These are phyloP conservation scores for Starmerella floris DNA, from an alignment of 805 yeast genomes.

Conservation along the genomic window DNA sequence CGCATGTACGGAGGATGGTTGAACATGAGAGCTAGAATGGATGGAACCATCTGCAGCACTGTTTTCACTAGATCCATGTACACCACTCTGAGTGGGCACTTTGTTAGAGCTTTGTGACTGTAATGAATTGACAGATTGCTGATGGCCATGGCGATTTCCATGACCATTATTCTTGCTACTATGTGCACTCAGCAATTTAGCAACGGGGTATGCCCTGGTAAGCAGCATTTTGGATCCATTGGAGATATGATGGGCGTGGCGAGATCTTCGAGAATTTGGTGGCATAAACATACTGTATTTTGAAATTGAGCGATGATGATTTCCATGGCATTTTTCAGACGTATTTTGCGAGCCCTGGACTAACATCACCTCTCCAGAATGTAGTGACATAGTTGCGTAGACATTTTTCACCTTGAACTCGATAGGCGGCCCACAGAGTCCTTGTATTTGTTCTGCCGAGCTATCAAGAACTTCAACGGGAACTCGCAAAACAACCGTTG, in stretches of 20 bases:
- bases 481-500: constrained; percentile 18
- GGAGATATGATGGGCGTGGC: constrained; percentile 6
- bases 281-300: not conserved
- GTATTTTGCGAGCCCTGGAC: not conserved
- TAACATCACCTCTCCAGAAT: constrained; percentile 11
- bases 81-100: not conserved
- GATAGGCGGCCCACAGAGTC: constrained; percentile 13
- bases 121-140: not conserved
- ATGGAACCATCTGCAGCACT: not conserved
- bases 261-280: constrained; percentile 1
- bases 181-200: constrained; percentile 4
- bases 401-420: constrained; percentile 17
- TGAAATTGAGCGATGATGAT: not conserved
- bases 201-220: constrained; percentile 7
- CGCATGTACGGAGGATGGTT: not conserved
- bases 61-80: not conserved
- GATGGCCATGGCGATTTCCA: not conserved
- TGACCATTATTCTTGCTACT: too few species aligned
- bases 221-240: constrained; percentile 11
- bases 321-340: not conserved
- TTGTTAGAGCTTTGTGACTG: not conserved
- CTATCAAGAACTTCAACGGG: constrained; percentile 15
- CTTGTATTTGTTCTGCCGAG: not conserved
- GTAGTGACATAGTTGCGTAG: constrained; percentile 10
- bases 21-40: not conserved